Evolutionary conservation across 1,284 basidiomycete species (phyloP), one percentile per base, ranked within the genome.

Genomic region (Coniferiporia weirii): DNA sequence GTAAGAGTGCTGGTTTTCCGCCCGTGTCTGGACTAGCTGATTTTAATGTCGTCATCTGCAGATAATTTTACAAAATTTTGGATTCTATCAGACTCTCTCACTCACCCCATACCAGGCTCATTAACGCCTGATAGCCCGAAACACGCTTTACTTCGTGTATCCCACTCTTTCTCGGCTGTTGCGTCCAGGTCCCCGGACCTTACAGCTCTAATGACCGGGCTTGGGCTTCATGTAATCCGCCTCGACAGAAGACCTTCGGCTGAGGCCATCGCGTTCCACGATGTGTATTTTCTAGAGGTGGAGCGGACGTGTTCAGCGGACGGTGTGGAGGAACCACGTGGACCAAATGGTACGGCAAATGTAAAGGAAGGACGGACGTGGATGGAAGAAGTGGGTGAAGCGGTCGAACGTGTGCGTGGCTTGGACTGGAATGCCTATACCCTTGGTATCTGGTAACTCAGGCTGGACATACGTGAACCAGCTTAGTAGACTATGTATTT

Each of bases 61-160:
- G 87, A 70, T 8, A 89, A 89, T 63, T 79, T 73, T 54, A 89
- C 86, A 4, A 80, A 84, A 17, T 88, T 89, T 69, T 84, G 79
- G 64, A 70, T 85, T 51, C 59, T 87, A 59, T 70, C 78, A 3
- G 69, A 70, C 22, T 71, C 72, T 8, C 63, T 62, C 43, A 65
- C 73, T n/a, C 63, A 61, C 38, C 61, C 59, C 22, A 61, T 74
- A 10, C 71, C 72, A 0, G 63, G 43, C 9, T 2, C 32, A 9
- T n/a, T 19, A 20, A 47, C 12, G n/a, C 36, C 27, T 19, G 45
- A 48, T n/a, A 43, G 46, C 3, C 27, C 43, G 13, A 10, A 48
- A 13, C 12, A 52, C 12, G 48, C 52, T 4, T 40, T 55, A 19
- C 32, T 53, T 46, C 48, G 61, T 3, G 47, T 54, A 9, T 57